phyloP scores from a whole-genome alignment of 352 stramenopile species.

The Phytophthora pisi region DNA sequence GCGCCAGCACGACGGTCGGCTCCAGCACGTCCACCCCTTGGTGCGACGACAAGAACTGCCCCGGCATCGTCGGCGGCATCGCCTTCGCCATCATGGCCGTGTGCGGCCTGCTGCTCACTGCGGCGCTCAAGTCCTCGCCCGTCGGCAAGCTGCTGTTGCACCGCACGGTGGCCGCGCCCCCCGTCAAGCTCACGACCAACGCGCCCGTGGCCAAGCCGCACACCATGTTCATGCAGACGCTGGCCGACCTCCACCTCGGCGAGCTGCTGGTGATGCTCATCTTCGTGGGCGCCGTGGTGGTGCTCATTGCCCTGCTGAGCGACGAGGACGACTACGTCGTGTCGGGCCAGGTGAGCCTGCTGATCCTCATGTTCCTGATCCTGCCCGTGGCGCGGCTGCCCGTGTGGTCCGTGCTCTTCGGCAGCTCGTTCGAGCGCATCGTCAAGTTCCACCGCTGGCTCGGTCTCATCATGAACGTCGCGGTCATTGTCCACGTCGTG shows the following conservation, averaged over 20 bases:
- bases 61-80: constrained; percentile 57
- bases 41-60: constrained; percentile 70
- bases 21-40: constrained; percentile 34
- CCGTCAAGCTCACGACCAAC: constrained; percentile 64
- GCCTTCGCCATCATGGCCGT: constrained; percentile 61
- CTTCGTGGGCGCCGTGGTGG: constrained; percentile 58
- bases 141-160: constrained; percentile 55
- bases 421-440: constrained; percentile 80
- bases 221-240: constrained; percentile 56
- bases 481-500: constrained; percentile 67
- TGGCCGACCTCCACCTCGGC: constrained; percentile 64
- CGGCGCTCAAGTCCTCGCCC: constrained; percentile 42
- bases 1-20: constrained; percentile 30
- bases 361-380: constrained; percentile 85
- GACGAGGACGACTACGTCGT: constrained; percentile 43
- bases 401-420: constrained; percentile 75
- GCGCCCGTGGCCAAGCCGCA: constrained; percentile 40
- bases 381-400: constrained; percentile 64
- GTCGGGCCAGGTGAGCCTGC: constrained; percentile 61
- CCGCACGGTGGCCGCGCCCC: constrained; percentile 48
- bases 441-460: constrained; percentile 89
- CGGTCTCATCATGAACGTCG: constrained; percentile 60
- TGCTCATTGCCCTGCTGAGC: constrained; percentile 45
- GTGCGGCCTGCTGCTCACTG: constrained; percentile 56
- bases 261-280: constrained; percentile 72